Evolutionary conservation across 208 protist species (phyloP).

Genomic region (Trypanosoma platydactyli): DNA sequence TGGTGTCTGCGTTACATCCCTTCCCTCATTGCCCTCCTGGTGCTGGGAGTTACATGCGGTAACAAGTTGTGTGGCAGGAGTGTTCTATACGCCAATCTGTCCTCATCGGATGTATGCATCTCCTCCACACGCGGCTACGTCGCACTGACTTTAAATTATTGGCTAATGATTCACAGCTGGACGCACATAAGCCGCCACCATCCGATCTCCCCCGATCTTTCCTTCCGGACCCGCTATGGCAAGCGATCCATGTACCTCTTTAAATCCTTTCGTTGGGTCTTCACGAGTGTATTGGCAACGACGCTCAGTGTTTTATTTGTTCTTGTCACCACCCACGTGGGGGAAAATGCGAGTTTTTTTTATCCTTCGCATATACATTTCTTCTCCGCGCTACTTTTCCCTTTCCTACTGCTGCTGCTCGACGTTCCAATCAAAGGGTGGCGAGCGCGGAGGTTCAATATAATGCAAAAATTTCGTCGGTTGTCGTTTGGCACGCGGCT

Average conservation of each 20-base stretch:
- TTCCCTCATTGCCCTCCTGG: conserved; percentile 62
- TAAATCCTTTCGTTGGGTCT: conserved; percentile 65
- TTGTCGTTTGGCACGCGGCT: conserved; percentile 88
- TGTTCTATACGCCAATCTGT: conserved; percentile 35
- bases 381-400: conserved; percentile 58
- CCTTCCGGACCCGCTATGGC: conserved; percentile 67
- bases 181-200: conserved; percentile 89
- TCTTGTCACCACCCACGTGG: conserved; percentile 33
- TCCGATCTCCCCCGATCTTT: conserved; percentile 66
- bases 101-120: conserved; percentile 48
- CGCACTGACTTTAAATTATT: conserved; percentile 84
- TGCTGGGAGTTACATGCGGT: conserved; percentile 73
- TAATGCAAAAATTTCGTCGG: conserved; percentile 89
- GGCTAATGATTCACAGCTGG: conserved; percentile 89
- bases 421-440: conserved; percentile 87
- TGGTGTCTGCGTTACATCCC: conserved; percentile 80
- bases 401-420: conserved; percentile 58
- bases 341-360: conserved; percentile 37
- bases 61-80: conserved; percentile 15
- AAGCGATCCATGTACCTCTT: conserved; percentile 72
- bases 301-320: conserved; percentile 63
- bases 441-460: conserved; percentile 69
- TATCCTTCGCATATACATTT: conserved; percentile 73
- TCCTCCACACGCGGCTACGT: conserved; percentile 70
- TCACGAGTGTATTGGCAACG: conserved; percentile 50